Conservation (phyloP, 2,329 filamentous ascomycete genomes). For the Anisogramma anomala region DNA sequence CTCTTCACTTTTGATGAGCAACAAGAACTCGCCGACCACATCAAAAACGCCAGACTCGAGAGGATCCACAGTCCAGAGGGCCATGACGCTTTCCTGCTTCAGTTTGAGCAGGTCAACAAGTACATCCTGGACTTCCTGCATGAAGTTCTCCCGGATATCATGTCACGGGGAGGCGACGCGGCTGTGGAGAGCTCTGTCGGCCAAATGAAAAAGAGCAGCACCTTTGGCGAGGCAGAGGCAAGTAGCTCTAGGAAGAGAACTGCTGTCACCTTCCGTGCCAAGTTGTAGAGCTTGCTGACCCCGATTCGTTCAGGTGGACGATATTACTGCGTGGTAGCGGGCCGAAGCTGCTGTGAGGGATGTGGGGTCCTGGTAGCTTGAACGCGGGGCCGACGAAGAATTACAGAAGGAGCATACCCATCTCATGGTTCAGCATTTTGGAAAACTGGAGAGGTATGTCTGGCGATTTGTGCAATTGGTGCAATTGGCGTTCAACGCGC, state of each 20-base stretch:
- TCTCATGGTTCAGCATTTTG: conserved; percentile 12
- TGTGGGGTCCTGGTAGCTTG: background rate
- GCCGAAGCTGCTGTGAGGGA: background rate
- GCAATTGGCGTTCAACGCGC: conserved; percentile 12
- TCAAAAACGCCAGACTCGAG: conserved; percentile 65
- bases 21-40: conserved; percentile 73
- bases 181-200: conserved; percentile 40
- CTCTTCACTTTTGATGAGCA: conserved; percentile 97
- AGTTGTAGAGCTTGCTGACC: too few relatives aligned
- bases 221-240: conserved; percentile 79
- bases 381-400: background rate
- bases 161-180: conserved; percentile 48
- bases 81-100: conserved; percentile 89
- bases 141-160: conserved; percentile 77
- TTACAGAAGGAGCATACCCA: conserved; percentile 12
- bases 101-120: conserved; percentile 93
- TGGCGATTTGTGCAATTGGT: conserved; percentile 4
- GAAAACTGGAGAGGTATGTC: background rate
- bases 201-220: conserved; percentile 70
- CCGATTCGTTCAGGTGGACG: conserved; percentile 47
- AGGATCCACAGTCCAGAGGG: conserved; percentile 91
- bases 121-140: conserved; percentile 77
- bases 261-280: too few relatives aligned
- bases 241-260: too few relatives aligned
- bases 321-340: conserved; percentile 82